Percentiles rank a stretch among this genome's conserved stretches.
These are phyloP conservation scores for Rhodomyrtus tomentosa DNA, from an alignment of 345 rosid species.

Conservation along the genomic window DNA sequence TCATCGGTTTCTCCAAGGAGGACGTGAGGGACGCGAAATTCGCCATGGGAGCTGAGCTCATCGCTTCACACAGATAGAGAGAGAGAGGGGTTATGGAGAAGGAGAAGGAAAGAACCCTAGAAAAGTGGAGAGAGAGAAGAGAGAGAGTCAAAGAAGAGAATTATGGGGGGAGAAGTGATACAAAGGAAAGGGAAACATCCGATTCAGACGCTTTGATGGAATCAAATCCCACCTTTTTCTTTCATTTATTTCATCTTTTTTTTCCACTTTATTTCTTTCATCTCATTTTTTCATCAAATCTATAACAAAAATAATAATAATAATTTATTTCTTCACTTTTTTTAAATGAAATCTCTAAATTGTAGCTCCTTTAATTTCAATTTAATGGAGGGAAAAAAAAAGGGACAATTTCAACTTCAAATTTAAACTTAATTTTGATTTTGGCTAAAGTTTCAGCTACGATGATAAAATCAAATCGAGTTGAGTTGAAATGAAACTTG, in stretches of 20 bases:
- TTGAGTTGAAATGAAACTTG: neutral
- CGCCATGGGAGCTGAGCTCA: conserved; percentile 28
- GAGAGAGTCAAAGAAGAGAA: conserved; percentile 12
- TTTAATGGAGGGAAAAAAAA: neutral
- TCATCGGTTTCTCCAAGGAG: conserved; percentile 11
- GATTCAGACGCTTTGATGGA: neutral
- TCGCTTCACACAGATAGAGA: neutral
- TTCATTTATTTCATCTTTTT: neutral
- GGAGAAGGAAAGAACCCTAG: conserved; percentile 16
- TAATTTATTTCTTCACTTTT: neutral
- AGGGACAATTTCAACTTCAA: accelerated
- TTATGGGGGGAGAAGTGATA: neutral
- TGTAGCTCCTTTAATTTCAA: neutral
- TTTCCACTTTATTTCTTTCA: neutral
- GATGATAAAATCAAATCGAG: neutral
- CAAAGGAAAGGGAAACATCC: neutral
- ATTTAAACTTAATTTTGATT: too few species aligned
- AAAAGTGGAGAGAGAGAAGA: conserved; percentile 6
- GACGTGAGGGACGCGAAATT: conserved; percentile 11
- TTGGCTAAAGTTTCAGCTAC: accelerated
- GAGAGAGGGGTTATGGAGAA: neutral
- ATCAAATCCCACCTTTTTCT: neutral
- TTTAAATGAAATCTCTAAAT: neutral
- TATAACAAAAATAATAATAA: neutral
- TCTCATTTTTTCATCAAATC: neutral